Evolutionary conservation across 306 rosid species (phyloP).

Genomic region (Acacia acuminata): DNA sequence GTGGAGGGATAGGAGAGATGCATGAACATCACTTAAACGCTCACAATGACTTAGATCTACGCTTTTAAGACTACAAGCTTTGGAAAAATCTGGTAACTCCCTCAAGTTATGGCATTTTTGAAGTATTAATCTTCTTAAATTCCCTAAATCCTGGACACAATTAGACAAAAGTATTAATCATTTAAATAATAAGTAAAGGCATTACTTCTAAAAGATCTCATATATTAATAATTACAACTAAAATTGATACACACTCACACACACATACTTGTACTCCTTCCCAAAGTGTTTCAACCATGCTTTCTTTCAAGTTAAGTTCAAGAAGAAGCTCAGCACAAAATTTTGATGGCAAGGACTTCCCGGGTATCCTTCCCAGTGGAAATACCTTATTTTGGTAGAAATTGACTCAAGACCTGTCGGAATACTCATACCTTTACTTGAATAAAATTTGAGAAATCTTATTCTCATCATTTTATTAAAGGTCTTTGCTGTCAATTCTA

Average conservation of each 20-base stretch:
- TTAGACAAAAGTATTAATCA: no score
- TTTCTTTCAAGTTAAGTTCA: neutral
- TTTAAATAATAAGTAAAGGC: no score
- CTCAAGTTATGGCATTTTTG: no score
- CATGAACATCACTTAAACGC: neutral
- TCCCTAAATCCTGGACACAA: neutral
- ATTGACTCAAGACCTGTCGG: no score
- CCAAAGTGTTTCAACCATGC: neutral
- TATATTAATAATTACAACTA: no score
- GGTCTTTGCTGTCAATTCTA: neutral
- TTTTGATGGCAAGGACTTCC: neutral
- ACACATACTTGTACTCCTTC: no score
- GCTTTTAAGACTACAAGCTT: no score
- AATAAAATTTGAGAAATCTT: no score
- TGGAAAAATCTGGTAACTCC: no score
- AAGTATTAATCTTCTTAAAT: neutral
- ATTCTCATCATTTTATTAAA: neutral
- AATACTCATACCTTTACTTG: no score
- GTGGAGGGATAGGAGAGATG: neutral
- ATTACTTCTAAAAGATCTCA: no score
- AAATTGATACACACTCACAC: no score
- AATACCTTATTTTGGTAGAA: neutral
- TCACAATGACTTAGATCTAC: neutral
- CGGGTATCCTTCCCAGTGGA: neutral
- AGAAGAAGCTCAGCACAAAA: neutral